phyloP scores from a whole-genome alignment of 139 green algal genomes.

The Chlorella vulgaris region DNA sequence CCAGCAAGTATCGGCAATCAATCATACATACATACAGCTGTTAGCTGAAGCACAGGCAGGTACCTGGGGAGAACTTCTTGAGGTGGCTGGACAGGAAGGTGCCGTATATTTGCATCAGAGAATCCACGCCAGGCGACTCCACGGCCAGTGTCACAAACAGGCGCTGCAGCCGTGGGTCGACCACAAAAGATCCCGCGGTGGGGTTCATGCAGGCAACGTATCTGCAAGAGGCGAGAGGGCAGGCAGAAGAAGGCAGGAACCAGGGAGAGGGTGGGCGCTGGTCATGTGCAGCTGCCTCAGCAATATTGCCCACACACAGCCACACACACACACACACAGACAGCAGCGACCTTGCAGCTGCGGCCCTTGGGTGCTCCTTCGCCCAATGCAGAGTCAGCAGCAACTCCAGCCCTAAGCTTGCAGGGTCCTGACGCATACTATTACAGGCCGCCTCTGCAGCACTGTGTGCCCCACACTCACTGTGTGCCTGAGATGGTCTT shows the following conservation, averaged over 20 bases:
- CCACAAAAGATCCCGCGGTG: constrained; percentile 85
- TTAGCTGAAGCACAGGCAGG: neutral
- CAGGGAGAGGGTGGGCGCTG: neutral
- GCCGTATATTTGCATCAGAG: constrained; percentile 90
- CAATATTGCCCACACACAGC: no score
- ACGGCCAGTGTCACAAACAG: constrained; percentile 93
- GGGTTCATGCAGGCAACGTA: constrained; percentile 92
- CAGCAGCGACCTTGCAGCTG: no score
- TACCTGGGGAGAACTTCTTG: constrained; percentile 62
- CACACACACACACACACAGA: no score
- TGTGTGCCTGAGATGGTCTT: constrained; percentile 93
- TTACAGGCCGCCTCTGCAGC: neutral
- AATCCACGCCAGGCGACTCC: constrained; percentile 86
- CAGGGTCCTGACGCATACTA: neutral
- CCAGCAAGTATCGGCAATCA: neutral
- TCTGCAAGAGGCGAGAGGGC: neutral
- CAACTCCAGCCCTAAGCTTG: no score
- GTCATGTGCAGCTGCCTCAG: no score
- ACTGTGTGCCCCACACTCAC: constrained; percentile 45
- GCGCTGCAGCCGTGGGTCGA: constrained; percentile 91
- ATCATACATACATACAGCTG: no score
- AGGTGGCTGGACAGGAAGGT: constrained; percentile 83
- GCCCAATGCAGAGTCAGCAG: no score
- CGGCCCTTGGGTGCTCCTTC: no score
- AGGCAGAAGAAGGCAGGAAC: neutral